phyloP scores from a whole-genome alignment of 2,329 filamentous ascomycete genomes.

The Penicillium psychrosexuale region DNA sequence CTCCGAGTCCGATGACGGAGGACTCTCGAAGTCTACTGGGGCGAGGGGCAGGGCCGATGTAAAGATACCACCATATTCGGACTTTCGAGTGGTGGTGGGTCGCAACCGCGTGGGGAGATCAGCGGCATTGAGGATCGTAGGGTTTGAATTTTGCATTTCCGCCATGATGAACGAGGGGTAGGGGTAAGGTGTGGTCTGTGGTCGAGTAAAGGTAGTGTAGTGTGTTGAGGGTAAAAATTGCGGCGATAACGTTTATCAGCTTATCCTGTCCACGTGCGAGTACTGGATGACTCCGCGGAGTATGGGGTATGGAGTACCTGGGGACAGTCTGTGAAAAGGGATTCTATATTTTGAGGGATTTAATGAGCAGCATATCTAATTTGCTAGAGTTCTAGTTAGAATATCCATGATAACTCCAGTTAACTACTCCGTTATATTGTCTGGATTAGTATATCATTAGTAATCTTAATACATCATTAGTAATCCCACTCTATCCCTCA shows the following conservation, averaged over 20 bases:
- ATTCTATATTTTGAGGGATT: no score
- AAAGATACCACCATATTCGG: conserved; percentile 48
- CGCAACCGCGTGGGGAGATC: conserved; percentile 77
- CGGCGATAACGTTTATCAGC: conserved; percentile 1
- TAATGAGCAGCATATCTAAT: no score
- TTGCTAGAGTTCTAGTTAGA: no score
- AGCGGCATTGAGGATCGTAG: conserved; percentile 81
- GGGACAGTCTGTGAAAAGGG: no score
- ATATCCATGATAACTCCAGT: no score
- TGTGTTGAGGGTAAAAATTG: conserved; percentile 4
- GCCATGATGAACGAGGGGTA: conserved; percentile 23
- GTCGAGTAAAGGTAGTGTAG: not conserved
- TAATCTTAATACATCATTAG: no score
- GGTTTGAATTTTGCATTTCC: conserved; percentile 63
- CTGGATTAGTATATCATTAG: no score
- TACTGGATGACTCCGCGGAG: not conserved
- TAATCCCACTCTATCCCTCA: not conserved
- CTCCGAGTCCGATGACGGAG: conserved; percentile 35
- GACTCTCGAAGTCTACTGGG: conserved; percentile 43
- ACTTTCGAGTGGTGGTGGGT: conserved; percentile 42
- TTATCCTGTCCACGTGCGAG: not conserved
- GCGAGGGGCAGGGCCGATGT: conserved; percentile 49
- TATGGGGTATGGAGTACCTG: not conserved
- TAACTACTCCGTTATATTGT: no score
- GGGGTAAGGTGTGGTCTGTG: not conserved